Conservation (phyloP, 2,329 filamentous ascomycete genomes). For the Hymenoscyphus albidus region DNA sequence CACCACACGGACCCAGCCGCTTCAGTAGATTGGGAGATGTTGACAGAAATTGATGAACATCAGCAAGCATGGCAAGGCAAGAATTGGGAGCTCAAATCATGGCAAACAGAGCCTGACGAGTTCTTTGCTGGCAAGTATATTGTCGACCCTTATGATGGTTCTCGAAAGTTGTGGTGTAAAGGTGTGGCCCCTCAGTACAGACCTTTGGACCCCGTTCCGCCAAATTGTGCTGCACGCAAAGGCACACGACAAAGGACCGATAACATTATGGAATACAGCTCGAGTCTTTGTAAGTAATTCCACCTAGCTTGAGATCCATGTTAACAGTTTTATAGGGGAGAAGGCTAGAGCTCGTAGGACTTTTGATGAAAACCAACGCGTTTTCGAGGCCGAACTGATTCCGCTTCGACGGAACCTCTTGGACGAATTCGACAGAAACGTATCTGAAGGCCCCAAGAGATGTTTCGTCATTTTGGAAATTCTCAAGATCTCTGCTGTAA, state of each 20-base stretch:
- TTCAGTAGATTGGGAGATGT: constrained; percentile 60
- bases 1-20: constrained; percentile 17
- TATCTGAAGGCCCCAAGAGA: constrained; percentile 41
- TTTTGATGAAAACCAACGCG: constrained; percentile 71
- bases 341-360: constrained; percentile 50
- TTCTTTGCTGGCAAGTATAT: constrained; percentile 54
- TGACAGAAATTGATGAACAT: constrained; percentile 41
- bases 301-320: neutral
- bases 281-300: constrained; percentile 58
- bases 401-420: constrained; percentile 79
- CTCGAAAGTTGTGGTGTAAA: constrained; percentile 56
- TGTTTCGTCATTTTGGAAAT: constrained; percentile 76
- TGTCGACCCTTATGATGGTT: constrained; percentile 57
- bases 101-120: constrained; percentile 38
- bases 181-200: constrained; percentile 54
- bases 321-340: constrained; percentile 27
- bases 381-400: constrained; percentile 71
- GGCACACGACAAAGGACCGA: constrained; percentile 41
- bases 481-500: constrained; percentile 69
- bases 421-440: constrained; percentile 57
- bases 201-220: constrained; percentile 62
- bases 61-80: constrained; percentile 38
- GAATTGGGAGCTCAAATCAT: constrained; percentile 31
- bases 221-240: constrained; percentile 47
- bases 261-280: constrained; percentile 79